Evolutionary conservation across 2,329 filamentous ascomycete genomes (phyloP).

Genomic region (Scopulariopsis brevicaulis): DNA sequence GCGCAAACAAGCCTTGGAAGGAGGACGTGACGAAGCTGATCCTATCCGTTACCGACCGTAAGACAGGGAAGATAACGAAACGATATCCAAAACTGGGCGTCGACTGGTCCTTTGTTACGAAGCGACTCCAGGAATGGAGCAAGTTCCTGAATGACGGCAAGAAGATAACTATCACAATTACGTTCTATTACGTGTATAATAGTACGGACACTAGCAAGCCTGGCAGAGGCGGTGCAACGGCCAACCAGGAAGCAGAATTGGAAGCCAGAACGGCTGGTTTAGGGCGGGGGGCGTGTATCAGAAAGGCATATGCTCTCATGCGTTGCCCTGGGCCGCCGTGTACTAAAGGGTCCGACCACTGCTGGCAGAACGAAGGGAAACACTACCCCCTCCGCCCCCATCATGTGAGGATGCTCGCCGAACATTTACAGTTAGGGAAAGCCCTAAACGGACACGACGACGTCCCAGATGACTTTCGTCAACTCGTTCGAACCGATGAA

Average conservation of each 20-base stretch:
- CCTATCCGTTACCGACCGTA: no score
- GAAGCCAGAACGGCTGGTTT: background rate
- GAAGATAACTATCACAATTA: background rate
- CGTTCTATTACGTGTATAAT: background rate
- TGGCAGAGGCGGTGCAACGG: background rate
- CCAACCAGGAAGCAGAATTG: background rate
- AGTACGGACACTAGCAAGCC: background rate
- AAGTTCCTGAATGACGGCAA: background rate
- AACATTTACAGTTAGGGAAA: no score
- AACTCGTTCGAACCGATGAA: no score
- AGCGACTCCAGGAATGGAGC: background rate
- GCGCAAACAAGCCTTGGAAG: no score
- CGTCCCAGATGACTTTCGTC: no score
- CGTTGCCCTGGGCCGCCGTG: background rate
- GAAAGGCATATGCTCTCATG: background rate
- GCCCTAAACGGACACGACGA: no score
- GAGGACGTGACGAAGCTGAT: no score
- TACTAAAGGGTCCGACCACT: background rate
- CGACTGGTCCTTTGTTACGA: background rate
- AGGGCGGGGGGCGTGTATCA: background rate
- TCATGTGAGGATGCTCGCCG: no score
- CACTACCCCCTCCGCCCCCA: no score
- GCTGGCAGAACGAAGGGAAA: no score
- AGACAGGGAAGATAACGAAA: no score
- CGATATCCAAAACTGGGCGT: no score